Base-by-base conservation (phyloP, 768 basidiomycete genomes). In the Dictyophora rubrovolvata region DNA sequence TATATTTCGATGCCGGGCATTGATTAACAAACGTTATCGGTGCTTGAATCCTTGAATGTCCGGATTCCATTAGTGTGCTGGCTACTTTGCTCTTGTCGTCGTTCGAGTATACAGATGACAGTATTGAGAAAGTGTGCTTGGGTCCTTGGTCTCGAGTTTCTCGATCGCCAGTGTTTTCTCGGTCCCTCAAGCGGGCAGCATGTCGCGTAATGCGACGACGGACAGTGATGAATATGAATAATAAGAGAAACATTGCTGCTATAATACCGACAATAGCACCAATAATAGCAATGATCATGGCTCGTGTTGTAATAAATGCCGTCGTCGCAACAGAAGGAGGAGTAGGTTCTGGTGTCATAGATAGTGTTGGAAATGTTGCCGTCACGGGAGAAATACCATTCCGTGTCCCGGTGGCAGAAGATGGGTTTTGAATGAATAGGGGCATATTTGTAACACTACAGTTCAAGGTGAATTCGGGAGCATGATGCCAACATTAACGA, bases 151-250 rank as follows among this genome's bases (percentile, higher is more conserved):
- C 28, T 37, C 57, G 49, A 18, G 20, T 23, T 18, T 47, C 46
- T 49, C 55, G 57, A 21, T 23, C 56, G 34, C 17, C 48, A 28
- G 20, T 36, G 23, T 17, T 59, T 37, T 53, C 49, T 20, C 33
- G 57, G 35, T 59, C 57, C 17, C 11, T 17, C 33, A 51, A 37
- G 35, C 37, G 57, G 14, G 57, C 57, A 21, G 57, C 28, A 10
- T 52, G 20, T 8, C 50, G 48, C 5, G 57, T 52, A 16, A 59
- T 37, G 21, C 57, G 57, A 46, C 57, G 49, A n/a, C 57, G 57
- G 34, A 59, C 28, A 20, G 37, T 23, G 11, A 59, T 53, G 50
- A 59, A 59, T 34, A 59, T 34, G 11, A 34, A 16, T n/a, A 59
- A 48, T 11, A 59, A 28, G 6, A n/a, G 17, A 35, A 42, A 34